Percentiles rank a stretch among this genome's conserved stretches.
Conservation (phyloP, 164 flowering plant species). For the Umbilicus rupestris region DNA sequence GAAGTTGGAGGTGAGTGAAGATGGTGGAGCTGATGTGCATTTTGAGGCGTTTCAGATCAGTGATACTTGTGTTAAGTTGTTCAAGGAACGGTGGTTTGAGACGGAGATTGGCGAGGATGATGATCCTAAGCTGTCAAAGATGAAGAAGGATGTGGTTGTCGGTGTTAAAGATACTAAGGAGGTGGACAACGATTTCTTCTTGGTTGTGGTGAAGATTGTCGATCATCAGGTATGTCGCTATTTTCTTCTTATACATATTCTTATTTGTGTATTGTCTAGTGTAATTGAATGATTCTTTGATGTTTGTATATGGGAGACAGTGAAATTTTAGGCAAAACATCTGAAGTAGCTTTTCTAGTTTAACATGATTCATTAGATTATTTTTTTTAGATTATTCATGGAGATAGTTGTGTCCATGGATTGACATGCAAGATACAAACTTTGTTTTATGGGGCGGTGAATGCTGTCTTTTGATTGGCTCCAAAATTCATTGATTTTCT, state of each 20-base stretch:
- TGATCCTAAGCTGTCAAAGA: slow-evolving; percentile 77
- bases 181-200: slow-evolving; percentile 84
- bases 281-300: background rate
- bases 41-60: slow-evolving; percentile 98
- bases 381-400: background rate
- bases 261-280: background rate
- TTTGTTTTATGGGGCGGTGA: background rate
- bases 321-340: background rate
- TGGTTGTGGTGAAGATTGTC: slow-evolving; percentile 81
- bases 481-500: background rate
- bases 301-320: background rate
- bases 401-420: background rate
- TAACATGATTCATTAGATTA: background rate
- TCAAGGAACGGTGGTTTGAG: slow-evolving; percentile 86
- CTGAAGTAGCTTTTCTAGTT: background rate
- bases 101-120: slow-evolving; percentile 25
- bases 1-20: slow-evolving; percentile 80
- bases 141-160: slow-evolving; percentile 91
- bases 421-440: background rate
- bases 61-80: slow-evolving; percentile 73
- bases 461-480: background rate
- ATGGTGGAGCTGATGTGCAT: slow-evolving; percentile 78
- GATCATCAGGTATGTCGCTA: slow-evolving; percentile 64
- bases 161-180: slow-evolving; percentile 77
- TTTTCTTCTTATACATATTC: background rate